phyloP scores from a whole-genome alignment of 1,284 basidiomycete genomes.

The Ceratorhiza oryzae-sativae region DNA sequence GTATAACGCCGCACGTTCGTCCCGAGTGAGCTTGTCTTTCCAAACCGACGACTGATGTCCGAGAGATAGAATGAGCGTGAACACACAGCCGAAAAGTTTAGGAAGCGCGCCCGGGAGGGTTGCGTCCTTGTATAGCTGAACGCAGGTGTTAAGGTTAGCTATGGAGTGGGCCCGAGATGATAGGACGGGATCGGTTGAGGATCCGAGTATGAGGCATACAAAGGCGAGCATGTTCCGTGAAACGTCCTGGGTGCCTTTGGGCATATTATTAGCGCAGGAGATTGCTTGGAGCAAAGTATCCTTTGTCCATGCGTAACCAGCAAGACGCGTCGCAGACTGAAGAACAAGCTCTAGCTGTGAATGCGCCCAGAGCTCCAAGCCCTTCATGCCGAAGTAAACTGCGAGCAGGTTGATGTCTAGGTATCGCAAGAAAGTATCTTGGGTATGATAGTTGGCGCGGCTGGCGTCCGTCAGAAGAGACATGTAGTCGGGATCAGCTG shows the following conservation, averaged over 20 bases:
- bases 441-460: background rate
- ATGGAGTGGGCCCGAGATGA: background rate
- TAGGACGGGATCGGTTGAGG: background rate
- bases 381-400: background rate
- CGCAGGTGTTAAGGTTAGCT: background rate
- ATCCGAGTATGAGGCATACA: background rate
- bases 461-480: background rate
- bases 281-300: background rate
- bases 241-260: background rate
- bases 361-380: background rate
- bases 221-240: background rate
- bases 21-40: constrained; percentile 11
- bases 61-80: constrained; percentile 11
- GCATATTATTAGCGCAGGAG: background rate
- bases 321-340: background rate
- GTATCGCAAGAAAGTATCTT: background rate
- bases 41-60: constrained; percentile 6
- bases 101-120: background rate
- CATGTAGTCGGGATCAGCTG: background rate
- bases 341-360: constrained; percentile 4
- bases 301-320: background rate
- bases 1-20: constrained; percentile 8
- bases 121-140: constrained; percentile 1
- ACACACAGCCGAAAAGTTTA: constrained; percentile 13
- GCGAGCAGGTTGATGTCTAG: background rate